Evolutionary conservation across 1,139 yeast genomes (phyloP).

Genomic region (Hyphopichia burtonii): DNA sequence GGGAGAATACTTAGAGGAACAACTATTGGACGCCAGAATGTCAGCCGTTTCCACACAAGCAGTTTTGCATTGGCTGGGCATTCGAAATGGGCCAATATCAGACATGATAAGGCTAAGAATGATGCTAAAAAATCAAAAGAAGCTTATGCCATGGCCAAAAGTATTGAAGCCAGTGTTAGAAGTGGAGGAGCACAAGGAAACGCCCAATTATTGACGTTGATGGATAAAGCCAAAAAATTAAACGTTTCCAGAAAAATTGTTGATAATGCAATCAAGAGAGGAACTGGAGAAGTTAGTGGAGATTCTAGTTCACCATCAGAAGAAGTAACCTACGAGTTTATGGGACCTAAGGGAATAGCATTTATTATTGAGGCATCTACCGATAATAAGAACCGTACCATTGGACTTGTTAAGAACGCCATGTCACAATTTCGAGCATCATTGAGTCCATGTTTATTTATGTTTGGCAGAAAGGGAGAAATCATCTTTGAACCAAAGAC

Average conservation of each 20-base stretch:
- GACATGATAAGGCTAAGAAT: slow-evolving; percentile 90
- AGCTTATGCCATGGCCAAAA: slow-evolving; percentile 70
- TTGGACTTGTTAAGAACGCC: slow-evolving; percentile 72
- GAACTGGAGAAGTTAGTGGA: slow-evolving; percentile 52
- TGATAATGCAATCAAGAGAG: slow-evolving; percentile 84
- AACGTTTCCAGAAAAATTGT: slow-evolving; percentile 83
- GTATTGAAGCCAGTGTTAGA: slow-evolving; percentile 73
- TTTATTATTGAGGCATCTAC: slow-evolving; percentile 82
- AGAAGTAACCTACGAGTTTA: slow-evolving; percentile 74
- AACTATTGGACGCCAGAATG: background rate
- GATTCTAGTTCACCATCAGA: slow-evolving; percentile 34
- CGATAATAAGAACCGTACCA: slow-evolving; percentile 83
- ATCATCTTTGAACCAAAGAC: slow-evolving; percentile 48
- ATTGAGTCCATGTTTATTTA: slow-evolving; percentile 72
- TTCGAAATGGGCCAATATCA: slow-evolving; percentile 92
- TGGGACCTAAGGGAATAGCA: slow-evolving; percentile 92
- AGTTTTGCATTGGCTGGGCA: slow-evolving; percentile 57
- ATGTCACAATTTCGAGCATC: slow-evolving; percentile 70
- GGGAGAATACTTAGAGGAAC: background rate
- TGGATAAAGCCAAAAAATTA: slow-evolving; percentile 75
- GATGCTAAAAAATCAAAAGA: slow-evolving; percentile 75
- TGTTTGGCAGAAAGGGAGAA: slow-evolving; percentile 77
- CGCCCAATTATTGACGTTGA: slow-evolving; percentile 67
- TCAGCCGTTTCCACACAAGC: slow-evolving; percentile 13
- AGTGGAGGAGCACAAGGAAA: slow-evolving; percentile 58